phyloP scores from a whole-genome alignment of 495 filamentous ascomycete genomes.

The Penicillium chermesinum region DNA sequence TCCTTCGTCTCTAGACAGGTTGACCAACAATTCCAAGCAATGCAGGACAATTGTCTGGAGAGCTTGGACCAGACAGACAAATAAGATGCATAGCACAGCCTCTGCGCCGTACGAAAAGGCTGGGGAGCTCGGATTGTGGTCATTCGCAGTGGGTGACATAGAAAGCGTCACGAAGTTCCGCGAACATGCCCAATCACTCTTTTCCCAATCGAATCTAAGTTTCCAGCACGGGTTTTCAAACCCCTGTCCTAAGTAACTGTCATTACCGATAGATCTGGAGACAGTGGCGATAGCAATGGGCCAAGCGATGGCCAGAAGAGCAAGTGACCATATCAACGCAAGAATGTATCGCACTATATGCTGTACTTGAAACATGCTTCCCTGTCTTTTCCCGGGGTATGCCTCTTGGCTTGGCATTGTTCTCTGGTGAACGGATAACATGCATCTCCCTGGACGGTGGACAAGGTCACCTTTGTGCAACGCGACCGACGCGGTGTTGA shows the following conservation, averaged over 20 bases:
- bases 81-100: constrained; percentile 5
- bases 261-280: too few species aligned
- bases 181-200: neutral
- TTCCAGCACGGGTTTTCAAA: too few species aligned
- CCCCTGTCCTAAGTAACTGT: too few species aligned
- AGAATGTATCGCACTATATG: neutral
- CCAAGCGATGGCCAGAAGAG: neutral
- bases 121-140: neutral
- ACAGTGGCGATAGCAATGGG: neutral
- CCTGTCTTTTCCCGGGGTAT: neutral
- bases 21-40: constrained; percentile 42
- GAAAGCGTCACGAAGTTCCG: neutral
- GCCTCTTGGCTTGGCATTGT: neutral
- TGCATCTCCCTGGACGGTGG: neutral
- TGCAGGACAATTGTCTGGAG: constrained; percentile 38
- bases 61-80: constrained; percentile 14
- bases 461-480: constrained; percentile 1
- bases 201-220: too few species aligned
- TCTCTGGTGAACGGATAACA: neutral
- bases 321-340: neutral
- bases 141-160: neutral
- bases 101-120: neutral
- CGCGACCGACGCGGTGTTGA: constrained; percentile 22
- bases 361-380: neutral
- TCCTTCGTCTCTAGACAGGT: constrained; percentile 40